Conservation (phyloP, 2,329 filamentous ascomycete species). For the Eurotiales sp. region DNA sequence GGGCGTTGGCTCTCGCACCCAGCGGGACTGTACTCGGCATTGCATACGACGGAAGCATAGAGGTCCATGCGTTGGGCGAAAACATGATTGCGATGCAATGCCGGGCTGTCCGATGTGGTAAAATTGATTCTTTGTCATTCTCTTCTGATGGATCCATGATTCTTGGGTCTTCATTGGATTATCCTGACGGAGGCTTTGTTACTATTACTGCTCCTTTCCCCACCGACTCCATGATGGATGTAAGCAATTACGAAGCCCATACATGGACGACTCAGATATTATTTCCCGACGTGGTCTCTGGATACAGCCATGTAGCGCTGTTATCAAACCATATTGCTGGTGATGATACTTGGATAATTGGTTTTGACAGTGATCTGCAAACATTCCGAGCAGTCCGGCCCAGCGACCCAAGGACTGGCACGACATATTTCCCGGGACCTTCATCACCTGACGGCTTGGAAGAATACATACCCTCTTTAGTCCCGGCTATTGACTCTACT, state of each 20-base stretch:
- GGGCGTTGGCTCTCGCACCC: conserved; percentile 74
- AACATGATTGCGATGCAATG: conserved; percentile 63
- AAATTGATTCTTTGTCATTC: conserved; percentile 70
- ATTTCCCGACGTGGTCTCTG: conserved; percentile 74
- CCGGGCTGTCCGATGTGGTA: conserved; percentile 73
- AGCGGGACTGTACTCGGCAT: conserved; percentile 78
- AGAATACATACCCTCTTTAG: conserved; percentile 64
- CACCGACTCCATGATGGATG: conserved; percentile 54
- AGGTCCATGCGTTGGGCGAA: conserved; percentile 71
- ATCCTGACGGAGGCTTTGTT: conserved; percentile 65
- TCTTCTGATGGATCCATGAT: conserved; percentile 75
- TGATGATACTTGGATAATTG: conserved; percentile 72
- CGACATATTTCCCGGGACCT: conserved; percentile 75
- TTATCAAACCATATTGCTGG: conserved; percentile 49
- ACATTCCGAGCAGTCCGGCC: conserved; percentile 74
- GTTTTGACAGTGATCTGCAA: conserved; percentile 72
- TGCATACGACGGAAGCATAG: conserved; percentile 83
- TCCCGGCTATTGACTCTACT: conserved; percentile 64
- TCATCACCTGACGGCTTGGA: conserved; percentile 41
- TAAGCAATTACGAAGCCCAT: conserved; percentile 62
- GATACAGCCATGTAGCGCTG: conserved; percentile 73
- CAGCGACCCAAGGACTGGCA: conserved; percentile 70
- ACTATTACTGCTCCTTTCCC: conserved; percentile 77
- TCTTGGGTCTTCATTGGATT: conserved; percentile 67
- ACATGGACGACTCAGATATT: conserved; percentile 84